phyloP scores from a whole-genome alignment of 805 yeast species.

The Lipomyces starkeyi region DNA sequence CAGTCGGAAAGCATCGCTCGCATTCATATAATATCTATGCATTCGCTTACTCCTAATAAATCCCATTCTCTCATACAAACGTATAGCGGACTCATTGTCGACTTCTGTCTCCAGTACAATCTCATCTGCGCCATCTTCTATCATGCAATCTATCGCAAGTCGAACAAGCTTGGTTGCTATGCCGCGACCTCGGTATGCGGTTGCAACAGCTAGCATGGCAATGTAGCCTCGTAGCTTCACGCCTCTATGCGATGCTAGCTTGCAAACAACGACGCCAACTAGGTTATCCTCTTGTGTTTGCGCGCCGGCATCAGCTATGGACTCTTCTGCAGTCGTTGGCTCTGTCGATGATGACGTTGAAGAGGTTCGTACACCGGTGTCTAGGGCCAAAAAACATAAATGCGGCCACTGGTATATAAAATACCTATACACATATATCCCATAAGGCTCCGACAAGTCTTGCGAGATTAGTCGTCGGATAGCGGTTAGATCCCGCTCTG shows the following conservation, averaged over 20 bases:
- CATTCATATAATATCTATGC: constrained; percentile 85
- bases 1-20: constrained; percentile 90
- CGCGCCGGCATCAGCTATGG: constrained; percentile 46
- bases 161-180: constrained; percentile 78
- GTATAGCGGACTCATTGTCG: constrained; percentile 71
- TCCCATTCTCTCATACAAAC: constrained; percentile 75
- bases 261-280: constrained; percentile 80
- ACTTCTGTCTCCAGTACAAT: constrained; percentile 87
- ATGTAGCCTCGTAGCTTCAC: constrained; percentile 86
- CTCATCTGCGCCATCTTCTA: constrained; percentile 74
- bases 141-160: constrained; percentile 68
- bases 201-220: constrained; percentile 91
- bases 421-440: constrained; percentile 88
- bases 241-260: constrained; percentile 75
- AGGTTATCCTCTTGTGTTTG: constrained; percentile 39
- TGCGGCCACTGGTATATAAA: constrained; percentile 92
- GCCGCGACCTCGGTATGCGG: constrained; percentile 73
- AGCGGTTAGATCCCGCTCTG: constrained; percentile 44
- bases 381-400: constrained; percentile 63
- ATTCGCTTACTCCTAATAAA: constrained; percentile 76
- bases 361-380: not conserved
- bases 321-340: constrained; percentile 34
- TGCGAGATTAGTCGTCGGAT: constrained; percentile 60
- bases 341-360: constrained; percentile 39
- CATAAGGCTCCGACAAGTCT: constrained; percentile 92